A percentile compares a stretch with the other conserved stretches of the same genome.
phyloP scores from a whole-genome alignment of 345 rosid genomes.

The Eucalyptus pauciflora region DNA sequence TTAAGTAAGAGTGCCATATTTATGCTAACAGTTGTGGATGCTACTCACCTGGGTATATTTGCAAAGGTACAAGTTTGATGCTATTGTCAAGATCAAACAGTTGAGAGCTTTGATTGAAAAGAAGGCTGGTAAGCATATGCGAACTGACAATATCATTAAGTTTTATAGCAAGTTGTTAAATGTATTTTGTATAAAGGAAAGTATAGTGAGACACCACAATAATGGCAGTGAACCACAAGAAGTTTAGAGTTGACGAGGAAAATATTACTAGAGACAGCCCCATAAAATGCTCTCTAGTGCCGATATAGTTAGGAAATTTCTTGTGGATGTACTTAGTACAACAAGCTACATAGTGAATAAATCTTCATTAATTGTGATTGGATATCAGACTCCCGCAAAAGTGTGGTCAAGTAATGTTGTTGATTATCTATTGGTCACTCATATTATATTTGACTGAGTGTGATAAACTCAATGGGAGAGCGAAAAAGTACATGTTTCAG shows the following conservation, averaged over 20 bases:
- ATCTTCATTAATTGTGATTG: not conserved
- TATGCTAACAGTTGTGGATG: not conserved
- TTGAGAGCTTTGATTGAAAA: too few relatives aligned
- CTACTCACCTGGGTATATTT: not conserved
- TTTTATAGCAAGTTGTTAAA: too few relatives aligned
- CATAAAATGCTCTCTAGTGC: not conserved
- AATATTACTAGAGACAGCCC: not conserved
- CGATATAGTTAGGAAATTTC: not conserved
- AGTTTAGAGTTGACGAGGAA: not conserved
- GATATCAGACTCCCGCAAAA: not conserved
- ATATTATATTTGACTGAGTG: not conserved
- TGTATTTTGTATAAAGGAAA: too few relatives aligned
- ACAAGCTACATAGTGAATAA: not conserved
- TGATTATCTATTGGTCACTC: not conserved
- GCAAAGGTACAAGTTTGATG: not conserved
- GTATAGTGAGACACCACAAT: too few relatives aligned
- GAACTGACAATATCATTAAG: fast-evolving
- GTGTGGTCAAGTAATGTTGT: not conserved
- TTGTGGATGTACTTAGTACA: not conserved
- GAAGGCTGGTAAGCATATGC: fast-evolving
- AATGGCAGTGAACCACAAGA: too few relatives aligned
- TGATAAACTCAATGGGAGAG: not conserved
- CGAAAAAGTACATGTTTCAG: not conserved
- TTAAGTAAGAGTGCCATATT: not conserved
- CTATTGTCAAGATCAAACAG: too few relatives aligned